These are phyloP conservation scores for Xylariaceae sp. DNA, from an alignment of 2,329 filamentous ascomycete species.

Conservation along the genomic window DNA sequence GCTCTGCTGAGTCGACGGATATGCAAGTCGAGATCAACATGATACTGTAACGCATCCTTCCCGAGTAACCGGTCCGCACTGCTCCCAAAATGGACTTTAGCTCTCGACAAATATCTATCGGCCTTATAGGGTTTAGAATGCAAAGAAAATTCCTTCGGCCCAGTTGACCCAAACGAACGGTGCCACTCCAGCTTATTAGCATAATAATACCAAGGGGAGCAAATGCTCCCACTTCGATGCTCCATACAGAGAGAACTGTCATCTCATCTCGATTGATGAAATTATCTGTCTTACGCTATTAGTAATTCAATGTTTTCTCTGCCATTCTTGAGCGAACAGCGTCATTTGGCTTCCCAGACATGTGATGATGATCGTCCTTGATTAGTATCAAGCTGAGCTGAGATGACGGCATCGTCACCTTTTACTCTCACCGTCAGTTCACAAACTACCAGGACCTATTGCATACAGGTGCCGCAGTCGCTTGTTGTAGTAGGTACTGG, in stretches of 20 bases:
- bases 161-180: slow-evolving; percentile 16
- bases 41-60: slow-evolving; percentile 21
- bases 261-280: slow-evolving; percentile 4
- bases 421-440: background rate
- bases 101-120: slow-evolving; percentile 12
- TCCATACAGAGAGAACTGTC: background rate
- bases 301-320: background rate
- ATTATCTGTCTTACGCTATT: slow-evolving; percentile 20
- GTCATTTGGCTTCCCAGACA: background rate
- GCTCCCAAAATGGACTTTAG: slow-evolving; percentile 15
- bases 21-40: background rate
- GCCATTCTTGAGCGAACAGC: background rate
- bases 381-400: slow-evolving; percentile 11
- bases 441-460: too few relatives aligned
- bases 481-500: background rate
- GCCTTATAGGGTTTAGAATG: slow-evolving; percentile 22
- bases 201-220: background rate
- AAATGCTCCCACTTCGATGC: background rate
- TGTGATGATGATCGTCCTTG: slow-evolving; percentile 7
- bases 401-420: slow-evolving; percentile 18
- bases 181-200: slow-evolving; percentile 1
- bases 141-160: slow-evolving; percentile 24
- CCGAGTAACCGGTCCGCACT: slow-evolving; percentile 20
- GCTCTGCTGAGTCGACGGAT: background rate
- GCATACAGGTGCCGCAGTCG: background rate